phyloP scores from a whole-genome alignment of 2,329 filamentous ascomycete genomes.

The Claviceps spartinae region DNA sequence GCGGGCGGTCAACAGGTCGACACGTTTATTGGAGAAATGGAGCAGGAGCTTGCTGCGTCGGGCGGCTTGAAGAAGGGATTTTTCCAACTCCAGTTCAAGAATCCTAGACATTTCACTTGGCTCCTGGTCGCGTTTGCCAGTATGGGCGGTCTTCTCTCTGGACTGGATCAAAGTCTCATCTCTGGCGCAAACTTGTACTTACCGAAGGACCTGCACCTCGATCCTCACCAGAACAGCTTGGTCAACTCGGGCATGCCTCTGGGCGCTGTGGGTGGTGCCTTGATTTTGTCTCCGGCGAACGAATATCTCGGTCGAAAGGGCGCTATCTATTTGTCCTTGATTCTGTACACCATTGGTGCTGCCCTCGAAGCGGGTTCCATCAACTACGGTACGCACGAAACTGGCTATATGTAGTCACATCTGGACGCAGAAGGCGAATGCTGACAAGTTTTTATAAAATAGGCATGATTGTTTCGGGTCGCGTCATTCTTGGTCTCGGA shows the following conservation, averaged over 20 bases:
- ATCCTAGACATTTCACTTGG: conserved; percentile 53
- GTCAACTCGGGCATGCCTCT: conserved; percentile 60
- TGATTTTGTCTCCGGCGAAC: conserved; percentile 53
- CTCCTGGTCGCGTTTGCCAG: conserved; percentile 58
- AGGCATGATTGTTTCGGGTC: conserved; percentile 54
- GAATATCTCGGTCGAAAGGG: conserved; percentile 53
- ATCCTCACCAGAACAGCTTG: conserved; percentile 44
- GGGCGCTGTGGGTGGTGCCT: conserved; percentile 55
- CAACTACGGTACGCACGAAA: conserved; percentile 36
- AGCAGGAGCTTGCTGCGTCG: conserved; percentile 22
- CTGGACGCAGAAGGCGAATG: too few species aligned
- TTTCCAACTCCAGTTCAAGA: conserved; percentile 44
- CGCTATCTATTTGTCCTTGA: conserved; percentile 55
- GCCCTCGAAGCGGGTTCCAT: conserved; percentile 54
- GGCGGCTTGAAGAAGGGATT: conserved; percentile 23
- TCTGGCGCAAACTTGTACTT: conserved; percentile 57
- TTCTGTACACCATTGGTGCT: conserved; percentile 58
- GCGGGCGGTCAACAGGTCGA: conserved; percentile 23
- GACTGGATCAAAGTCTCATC: conserved; percentile 60
- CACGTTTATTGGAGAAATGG: conserved; percentile 27
- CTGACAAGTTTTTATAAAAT: not conserved
- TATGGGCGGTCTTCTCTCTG: conserved; percentile 60
- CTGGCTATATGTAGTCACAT: not conserved
- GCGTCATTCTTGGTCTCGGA: conserved; percentile 55
- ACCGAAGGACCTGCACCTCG: conserved; percentile 42